phyloP scores from a whole-genome alignment of 176 grass and related monocot species.

The Bothriochloa decipiens region DNA sequence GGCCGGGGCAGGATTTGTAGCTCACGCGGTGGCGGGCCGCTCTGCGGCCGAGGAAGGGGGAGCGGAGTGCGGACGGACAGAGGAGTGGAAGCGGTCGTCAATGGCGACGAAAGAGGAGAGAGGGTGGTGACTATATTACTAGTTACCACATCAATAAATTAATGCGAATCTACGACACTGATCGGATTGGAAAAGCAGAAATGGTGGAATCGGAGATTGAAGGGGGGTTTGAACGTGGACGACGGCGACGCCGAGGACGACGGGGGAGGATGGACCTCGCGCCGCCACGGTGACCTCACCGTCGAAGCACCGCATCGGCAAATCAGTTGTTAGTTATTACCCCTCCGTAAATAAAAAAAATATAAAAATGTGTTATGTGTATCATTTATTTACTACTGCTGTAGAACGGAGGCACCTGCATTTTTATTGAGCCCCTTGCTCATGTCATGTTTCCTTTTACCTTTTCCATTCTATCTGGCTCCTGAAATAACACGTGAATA shows the following conservation, averaged over 20 bases:
- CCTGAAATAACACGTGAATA: too few relatives aligned
- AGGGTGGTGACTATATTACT: not conserved
- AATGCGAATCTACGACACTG: not conserved
- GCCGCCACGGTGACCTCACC: not conserved
- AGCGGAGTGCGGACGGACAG: too few relatives aligned
- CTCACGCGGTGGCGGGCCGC: conserved; percentile 4
- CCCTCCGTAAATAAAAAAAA: too few relatives aligned
- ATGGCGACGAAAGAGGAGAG: conserved; percentile 36
- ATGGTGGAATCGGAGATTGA: not conserved
- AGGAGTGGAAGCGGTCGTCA: conserved; percentile 41
- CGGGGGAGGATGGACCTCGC: not conserved
- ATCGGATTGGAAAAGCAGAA: not conserved
- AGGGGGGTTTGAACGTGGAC: conserved; percentile 2
- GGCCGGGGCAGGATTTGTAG: conserved; percentile 36
- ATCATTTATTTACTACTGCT: too few relatives aligned
- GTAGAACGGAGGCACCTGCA: too few relatives aligned
- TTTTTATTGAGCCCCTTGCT: too few relatives aligned
- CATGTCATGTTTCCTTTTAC: too few relatives aligned
- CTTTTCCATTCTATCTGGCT: too few relatives aligned
- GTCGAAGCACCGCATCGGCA: not conserved
- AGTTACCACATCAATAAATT: not conserved
- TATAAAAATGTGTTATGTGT: too few relatives aligned
- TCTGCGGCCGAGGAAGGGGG: not conserved
- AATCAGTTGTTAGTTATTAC: too few relatives aligned
- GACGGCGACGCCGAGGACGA: not conserved